Evolutionary conservation across 192 early-diverging fungal species (phyloP).

Genomic region (Podila minutissima): DNA sequence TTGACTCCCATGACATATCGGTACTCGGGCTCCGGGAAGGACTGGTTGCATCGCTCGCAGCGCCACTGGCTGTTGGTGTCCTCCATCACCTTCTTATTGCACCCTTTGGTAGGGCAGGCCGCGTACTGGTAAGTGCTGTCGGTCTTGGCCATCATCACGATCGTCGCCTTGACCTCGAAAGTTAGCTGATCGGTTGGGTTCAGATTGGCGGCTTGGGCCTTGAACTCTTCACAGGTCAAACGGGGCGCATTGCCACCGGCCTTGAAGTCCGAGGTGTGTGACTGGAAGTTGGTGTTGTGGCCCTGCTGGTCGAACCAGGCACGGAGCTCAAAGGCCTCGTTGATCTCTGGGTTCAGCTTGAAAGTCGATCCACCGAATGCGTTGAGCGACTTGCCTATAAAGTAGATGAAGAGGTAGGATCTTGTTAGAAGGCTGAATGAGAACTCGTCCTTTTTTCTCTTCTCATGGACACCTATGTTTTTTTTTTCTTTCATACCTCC

Average conservation of each 20-base stretch:
- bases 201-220: conserved; percentile 15
- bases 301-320: conserved; percentile 38
- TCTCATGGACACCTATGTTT: too few species aligned
- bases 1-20: conserved; percentile 83
- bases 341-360: conserved; percentile 35
- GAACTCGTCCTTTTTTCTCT: background rate
- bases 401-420: background rate
- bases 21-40: conserved; percentile 77
- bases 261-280: conserved; percentile 32
- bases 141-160: conserved; percentile 75
- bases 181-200: conserved; percentile 66
- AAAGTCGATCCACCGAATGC: conserved; percentile 36
- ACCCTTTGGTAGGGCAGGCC: conserved; percentile 79
- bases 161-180: conserved; percentile 75
- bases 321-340: conserved; percentile 29
- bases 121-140: conserved; percentile 80
- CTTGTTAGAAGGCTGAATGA: background rate
- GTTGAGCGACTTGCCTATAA: conserved; percentile 34
- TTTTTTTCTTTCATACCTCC: conserved; percentile 60
- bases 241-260: conserved; percentile 9
- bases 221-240: conserved; percentile 40
- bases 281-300: conserved; percentile 19
- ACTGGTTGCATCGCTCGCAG: conserved; percentile 90
- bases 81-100: conserved; percentile 91
- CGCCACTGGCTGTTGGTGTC: conserved; percentile 70